Percentiles rank a stretch among this genome's conserved stretches.
Evolutionary conservation across 2,329 filamentous ascomycete species (phyloP).

Genomic region (Colletotrichum cuscutae): DNA sequence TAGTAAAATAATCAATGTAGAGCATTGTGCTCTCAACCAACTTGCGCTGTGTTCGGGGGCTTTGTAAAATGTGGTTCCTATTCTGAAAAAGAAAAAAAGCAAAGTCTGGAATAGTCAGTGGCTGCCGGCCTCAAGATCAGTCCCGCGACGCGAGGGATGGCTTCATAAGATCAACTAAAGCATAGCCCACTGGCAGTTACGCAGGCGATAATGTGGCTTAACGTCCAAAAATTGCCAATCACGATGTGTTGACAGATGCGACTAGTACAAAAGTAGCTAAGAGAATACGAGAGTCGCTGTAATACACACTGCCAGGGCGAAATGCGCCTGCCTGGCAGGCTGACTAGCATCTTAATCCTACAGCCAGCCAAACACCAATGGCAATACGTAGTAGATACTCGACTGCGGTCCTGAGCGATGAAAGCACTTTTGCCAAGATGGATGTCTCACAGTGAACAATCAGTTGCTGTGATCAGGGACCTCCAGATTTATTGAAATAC

Average conservation of each 20-base stretch:
- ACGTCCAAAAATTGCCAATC: background rate
- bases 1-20: no score
- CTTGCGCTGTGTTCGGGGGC: no score
- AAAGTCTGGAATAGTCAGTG: background rate
- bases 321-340: background rate
- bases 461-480: background rate
- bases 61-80: background rate
- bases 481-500: background rate
- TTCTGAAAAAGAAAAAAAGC: no score
- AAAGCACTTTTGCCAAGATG: background rate
- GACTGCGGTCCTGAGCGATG: background rate
- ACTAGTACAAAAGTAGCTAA: background rate
- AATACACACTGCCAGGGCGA: background rate
- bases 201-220: background rate
- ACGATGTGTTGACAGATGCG: background rate
- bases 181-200: background rate
- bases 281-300: background rate
- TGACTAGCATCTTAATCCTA: background rate
- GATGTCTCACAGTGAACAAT: background rate
- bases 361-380: background rate
- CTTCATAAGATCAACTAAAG: background rate
- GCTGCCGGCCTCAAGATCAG: background rate
- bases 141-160: no score
- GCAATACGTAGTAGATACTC: background rate
- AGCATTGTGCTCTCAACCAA: no score